Percentiles rank a stretch among this genome's conserved stretches.
Conservation (phyloP, 78 protist genomes). For the Polysphondylium violaceum region DNA sequence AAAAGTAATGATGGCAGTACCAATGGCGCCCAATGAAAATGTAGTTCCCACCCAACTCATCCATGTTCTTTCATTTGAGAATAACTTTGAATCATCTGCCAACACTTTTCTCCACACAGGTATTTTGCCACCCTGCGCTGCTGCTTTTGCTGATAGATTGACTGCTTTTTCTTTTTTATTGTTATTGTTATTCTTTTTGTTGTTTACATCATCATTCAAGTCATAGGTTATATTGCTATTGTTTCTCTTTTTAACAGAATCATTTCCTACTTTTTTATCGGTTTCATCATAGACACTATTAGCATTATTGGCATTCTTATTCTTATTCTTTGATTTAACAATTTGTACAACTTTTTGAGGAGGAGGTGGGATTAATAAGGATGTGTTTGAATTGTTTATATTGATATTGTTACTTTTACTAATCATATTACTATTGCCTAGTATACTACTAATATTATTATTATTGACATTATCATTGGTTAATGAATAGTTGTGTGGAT, state of each 20-base stretch:
- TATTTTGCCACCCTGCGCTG: slow-evolving; percentile 17
- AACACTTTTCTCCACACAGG: slow-evolving; percentile 74
- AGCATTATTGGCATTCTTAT: background rate
- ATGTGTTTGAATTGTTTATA: background rate
- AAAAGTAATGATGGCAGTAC: slow-evolving; percentile 68
- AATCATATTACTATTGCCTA: background rate
- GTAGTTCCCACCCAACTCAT: slow-evolving; percentile 77
- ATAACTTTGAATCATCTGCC: slow-evolving; percentile 62
- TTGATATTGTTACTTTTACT: background rate
- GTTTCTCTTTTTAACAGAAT: background rate
- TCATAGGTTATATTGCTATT: background rate
- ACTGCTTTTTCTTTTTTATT: background rate
- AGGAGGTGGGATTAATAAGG: slow-evolving; percentile 35
- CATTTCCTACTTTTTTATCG: no score
- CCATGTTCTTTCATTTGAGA: slow-evolving; percentile 78
- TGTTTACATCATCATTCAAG: background rate
- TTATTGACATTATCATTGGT: background rate
- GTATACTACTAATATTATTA: background rate
- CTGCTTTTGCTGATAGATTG: slow-evolving; percentile 17
- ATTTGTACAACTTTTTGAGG: slow-evolving; percentile 19
- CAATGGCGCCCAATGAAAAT: slow-evolving; percentile 68
- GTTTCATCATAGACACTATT: no score
- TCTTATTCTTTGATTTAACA: background rate
- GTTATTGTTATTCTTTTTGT: background rate
- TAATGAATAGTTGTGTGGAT: background rate